Conservation (phyloP, 148 eudicot species). For the Chenopodium quinoa region DNA sequence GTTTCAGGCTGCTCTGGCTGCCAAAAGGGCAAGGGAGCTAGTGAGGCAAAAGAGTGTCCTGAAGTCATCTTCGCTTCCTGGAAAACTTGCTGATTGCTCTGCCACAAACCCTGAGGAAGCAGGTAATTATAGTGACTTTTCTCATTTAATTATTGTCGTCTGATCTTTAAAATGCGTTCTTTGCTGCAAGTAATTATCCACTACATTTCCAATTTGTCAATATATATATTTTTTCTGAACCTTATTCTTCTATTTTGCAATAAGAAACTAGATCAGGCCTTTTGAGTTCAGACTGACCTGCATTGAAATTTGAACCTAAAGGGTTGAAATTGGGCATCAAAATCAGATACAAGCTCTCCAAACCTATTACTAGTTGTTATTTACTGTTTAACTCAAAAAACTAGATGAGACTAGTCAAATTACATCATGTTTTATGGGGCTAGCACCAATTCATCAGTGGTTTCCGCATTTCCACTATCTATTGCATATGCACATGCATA, state of each 20-base stretch:
- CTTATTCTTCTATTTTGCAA: neutral
- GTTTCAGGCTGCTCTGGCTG: conserved; percentile 90
- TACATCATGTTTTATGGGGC: neutral
- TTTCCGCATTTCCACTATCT: too few relatives aligned
- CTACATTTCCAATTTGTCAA: neutral
- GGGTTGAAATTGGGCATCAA: neutral
- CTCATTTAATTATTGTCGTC: neutral
- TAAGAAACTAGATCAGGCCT: neutral
- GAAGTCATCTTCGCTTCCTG: conserved; percentile 93
- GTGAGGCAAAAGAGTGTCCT: conserved; percentile 86
- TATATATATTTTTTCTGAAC: neutral
- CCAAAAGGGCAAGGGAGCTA: conserved; percentile 93
- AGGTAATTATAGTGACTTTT: conserved; percentile 39
- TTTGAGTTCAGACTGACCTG: neutral
- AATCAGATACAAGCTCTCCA: neutral
- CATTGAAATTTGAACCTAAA: neutral
- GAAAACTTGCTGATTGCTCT: conserved; percentile 99
- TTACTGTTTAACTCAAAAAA: too few relatives aligned
- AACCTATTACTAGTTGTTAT: too few relatives aligned
- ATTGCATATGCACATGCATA: too few relatives aligned
- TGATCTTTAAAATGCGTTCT: neutral
- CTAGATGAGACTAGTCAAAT: too few relatives aligned
- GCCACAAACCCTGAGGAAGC: conserved; percentile 88
- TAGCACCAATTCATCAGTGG: neutral
- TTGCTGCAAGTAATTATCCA: neutral